A percentile compares a stretch with the other conserved stretches of the same genome.
phyloP scores from a whole-genome alignment of 345 rosid species.

The Schrenkiella parvula region DNA sequence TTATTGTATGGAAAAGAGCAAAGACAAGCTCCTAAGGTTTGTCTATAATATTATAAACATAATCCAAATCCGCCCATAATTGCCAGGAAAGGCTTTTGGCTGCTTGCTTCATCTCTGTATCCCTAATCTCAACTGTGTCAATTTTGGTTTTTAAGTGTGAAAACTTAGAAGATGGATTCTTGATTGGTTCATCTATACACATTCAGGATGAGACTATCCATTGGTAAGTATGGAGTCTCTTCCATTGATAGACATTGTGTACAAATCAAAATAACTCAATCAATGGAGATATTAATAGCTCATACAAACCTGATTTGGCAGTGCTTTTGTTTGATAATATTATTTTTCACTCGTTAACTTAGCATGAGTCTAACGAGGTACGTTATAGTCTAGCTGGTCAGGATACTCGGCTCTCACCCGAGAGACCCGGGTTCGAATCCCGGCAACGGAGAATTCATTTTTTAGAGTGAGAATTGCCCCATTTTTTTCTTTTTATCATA shows the following conservation, averaged over 20 bases:
- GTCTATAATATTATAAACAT: slow-evolving; percentile 5
- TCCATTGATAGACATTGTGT: neutral
- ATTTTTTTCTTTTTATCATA: too few species aligned
- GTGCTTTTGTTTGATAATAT: neutral
- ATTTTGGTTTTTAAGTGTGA: neutral
- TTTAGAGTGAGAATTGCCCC: too few species aligned
- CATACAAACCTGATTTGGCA: neutral
- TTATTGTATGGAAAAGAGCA: slow-evolving; percentile 97
- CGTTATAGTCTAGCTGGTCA: slow-evolving; percentile 47
- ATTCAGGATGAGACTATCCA: neutral
- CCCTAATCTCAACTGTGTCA: neutral
- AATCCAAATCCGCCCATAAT: neutral
- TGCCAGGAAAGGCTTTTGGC: neutral
- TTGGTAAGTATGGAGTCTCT: neutral
- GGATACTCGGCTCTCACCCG: slow-evolving; percentile 75
- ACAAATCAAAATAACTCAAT: neutral
- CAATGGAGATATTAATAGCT: neutral
- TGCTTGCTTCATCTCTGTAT: slow-evolving; percentile 3
- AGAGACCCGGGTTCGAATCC: too few species aligned
- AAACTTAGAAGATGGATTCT: neutral
- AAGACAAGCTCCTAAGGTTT: slow-evolving; percentile 44
- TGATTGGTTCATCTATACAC: neutral
- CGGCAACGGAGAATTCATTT: too few species aligned
- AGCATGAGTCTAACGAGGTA: neutral
- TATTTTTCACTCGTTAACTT: neutral